A percentile compares a stretch with the other conserved stretches of the same genome.
These are phyloP conservation scores for Vaccinium darrowii DNA, from an alignment of 148 eudicot genomes.

Conservation along the genomic window DNA sequence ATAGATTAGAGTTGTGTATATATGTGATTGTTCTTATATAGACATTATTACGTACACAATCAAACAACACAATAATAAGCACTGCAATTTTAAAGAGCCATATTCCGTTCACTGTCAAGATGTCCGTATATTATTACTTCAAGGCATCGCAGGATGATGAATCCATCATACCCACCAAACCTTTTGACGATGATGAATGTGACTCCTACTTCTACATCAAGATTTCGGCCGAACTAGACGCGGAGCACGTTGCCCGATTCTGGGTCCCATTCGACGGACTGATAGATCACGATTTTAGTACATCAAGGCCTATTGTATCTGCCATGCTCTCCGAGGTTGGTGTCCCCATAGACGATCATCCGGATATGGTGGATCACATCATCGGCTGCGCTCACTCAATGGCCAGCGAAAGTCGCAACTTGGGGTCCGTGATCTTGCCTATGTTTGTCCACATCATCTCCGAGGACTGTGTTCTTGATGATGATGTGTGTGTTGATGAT, in stretches of 20 bases:
- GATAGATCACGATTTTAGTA: not conserved
- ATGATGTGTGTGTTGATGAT: not conserved
- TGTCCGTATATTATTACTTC: too few species aligned
- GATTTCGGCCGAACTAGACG: not conserved
- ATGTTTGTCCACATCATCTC: not conserved
- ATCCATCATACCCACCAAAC: not conserved
- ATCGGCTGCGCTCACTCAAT: not conserved
- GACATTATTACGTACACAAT: too few species aligned
- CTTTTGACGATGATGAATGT: not conserved
- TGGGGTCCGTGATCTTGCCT: not conserved
- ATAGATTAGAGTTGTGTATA: too few species aligned
- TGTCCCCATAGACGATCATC: not conserved
- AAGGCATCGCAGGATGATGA: not conserved
- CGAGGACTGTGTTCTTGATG: not conserved
- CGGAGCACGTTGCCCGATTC: not conserved
- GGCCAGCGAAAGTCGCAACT: not conserved
- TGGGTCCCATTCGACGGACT: not conserved
- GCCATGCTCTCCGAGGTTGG: not conserved
- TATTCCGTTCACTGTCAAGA: too few species aligned
- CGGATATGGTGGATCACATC: not conserved
- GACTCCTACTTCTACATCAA: not conserved
- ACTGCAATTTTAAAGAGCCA: too few species aligned
- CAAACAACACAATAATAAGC: too few species aligned
- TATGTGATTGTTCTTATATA: too few species aligned
- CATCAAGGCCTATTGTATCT: not conserved